Conservation (phyloP, 169 alveolate genomes). For the Blepharisma undulans region DNA sequence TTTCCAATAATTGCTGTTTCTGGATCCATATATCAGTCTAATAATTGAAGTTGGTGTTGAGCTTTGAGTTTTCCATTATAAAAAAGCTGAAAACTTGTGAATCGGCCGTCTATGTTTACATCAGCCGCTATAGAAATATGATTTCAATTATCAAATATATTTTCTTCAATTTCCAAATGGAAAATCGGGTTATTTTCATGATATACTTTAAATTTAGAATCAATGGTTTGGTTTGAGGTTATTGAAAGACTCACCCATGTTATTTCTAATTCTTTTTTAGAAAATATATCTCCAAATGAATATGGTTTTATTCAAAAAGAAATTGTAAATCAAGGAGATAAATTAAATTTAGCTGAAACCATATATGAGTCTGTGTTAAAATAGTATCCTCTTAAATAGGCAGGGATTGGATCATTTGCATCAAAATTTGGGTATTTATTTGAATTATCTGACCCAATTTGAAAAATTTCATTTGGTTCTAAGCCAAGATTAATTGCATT, state of each 20-base stretch:
- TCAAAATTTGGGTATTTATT: background rate
- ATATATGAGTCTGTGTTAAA: background rate
- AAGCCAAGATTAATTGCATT: background rate
- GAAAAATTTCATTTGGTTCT: background rate
- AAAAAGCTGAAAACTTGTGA: background rate
- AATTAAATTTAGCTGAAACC: background rate
- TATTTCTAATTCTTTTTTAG: background rate
- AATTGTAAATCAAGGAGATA: background rate
- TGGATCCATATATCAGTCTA: background rate
- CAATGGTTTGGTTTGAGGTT: background rate
- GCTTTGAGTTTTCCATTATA: background rate
- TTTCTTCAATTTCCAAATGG: background rate
- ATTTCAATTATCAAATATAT: background rate
- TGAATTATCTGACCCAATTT: background rate
- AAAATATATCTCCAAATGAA: background rate
- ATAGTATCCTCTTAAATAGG: slow-evolving; percentile 6
- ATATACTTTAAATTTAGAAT: too few species aligned
- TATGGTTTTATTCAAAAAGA: background rate
- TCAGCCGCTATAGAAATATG: background rate
- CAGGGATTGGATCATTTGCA: slow-evolving; percentile 8
- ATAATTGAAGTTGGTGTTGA: background rate
- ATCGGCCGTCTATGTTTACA: background rate
- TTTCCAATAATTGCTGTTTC: background rate
- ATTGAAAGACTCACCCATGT: background rate
- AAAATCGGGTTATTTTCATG: background rate